Conservation (phyloP, 257 asterid genomes). For the Solanum sparsipilum region DNA sequence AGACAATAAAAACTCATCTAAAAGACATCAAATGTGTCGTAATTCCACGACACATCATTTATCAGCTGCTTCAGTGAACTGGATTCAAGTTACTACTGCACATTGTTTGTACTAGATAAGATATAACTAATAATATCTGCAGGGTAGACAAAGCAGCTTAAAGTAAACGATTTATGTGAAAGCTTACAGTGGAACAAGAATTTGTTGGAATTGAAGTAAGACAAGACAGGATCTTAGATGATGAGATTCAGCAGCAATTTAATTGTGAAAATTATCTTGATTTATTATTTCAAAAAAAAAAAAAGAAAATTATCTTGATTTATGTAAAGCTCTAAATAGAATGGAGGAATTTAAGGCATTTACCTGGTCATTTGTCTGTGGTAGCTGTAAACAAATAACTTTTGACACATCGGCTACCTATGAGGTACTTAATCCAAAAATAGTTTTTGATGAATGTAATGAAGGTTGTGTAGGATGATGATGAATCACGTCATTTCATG, state of each 20-base stretch:
- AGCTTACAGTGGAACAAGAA: background rate
- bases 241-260: background rate
- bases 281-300: too few relatives aligned
- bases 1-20: background rate
- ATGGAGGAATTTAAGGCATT: background rate
- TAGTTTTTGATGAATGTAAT: background rate
- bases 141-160: background rate
- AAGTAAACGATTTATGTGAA: background rate
- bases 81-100: background rate
- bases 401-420: background rate
- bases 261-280: background rate
- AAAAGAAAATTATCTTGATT: background rate
- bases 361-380: background rate
- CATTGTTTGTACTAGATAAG: background rate
- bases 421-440: background rate
- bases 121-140: background rate
- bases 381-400: background rate
- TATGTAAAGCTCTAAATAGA: background rate
- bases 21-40: background rate
- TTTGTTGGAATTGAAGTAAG: background rate
- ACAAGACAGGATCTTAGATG: background rate
- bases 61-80: background rate
- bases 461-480: background rate
- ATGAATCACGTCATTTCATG: background rate
- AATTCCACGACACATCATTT: background rate